Evolutionary conservation across 192 early-diverging fungal species (phyloP).

Genomic region (Chytriomyces sp.): DNA sequence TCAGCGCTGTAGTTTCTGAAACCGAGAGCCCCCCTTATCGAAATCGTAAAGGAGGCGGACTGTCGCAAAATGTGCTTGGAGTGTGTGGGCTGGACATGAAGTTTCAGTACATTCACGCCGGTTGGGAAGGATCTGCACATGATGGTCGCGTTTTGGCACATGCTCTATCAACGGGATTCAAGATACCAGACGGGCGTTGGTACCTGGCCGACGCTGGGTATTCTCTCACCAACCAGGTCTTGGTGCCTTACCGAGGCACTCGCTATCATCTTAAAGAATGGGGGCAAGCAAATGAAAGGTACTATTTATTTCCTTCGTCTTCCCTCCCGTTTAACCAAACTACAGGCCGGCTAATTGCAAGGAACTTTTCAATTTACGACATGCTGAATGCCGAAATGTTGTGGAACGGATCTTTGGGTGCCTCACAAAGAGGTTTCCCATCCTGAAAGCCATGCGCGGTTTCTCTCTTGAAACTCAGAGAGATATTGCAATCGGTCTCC

Average conservation of each 20-base stretch:
- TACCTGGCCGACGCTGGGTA: slow-evolving; percentile 32
- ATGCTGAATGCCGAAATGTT: slow-evolving; percentile 1
- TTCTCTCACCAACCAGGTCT: not conserved
- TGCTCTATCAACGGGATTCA: slow-evolving; percentile 12
- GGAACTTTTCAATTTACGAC: slow-evolving; percentile 11
- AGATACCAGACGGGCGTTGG: slow-evolving; percentile 17
- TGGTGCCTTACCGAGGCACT: slow-evolving; percentile 25
- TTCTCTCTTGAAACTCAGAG: slow-evolving; percentile 16
- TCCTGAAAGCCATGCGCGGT: slow-evolving; percentile 11
- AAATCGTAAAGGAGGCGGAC: slow-evolving; percentile 10
- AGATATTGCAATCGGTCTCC: not conserved
- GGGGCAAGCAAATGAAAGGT: not conserved
- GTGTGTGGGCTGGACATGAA: slow-evolving; percentile 11
- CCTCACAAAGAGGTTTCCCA: slow-evolving; percentile 21
- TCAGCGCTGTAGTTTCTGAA: slow-evolving; percentile 1
- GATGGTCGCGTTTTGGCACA: slow-evolving; percentile 19
- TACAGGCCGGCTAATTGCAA: not conserved
- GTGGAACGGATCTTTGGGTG: slow-evolving; percentile 21
- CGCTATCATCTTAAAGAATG: slow-evolving; percentile 35
- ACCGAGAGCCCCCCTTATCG: not conserved
- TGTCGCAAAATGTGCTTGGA: slow-evolving; percentile 31
- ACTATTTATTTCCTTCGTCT: not conserved
- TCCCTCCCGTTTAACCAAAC: not conserved
- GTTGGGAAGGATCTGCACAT: slow-evolving; percentile 36
- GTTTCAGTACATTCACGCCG: slow-evolving; percentile 17